Conservation (phyloP, 257 asterid species). For the Solanum gandarillasii region DNA sequence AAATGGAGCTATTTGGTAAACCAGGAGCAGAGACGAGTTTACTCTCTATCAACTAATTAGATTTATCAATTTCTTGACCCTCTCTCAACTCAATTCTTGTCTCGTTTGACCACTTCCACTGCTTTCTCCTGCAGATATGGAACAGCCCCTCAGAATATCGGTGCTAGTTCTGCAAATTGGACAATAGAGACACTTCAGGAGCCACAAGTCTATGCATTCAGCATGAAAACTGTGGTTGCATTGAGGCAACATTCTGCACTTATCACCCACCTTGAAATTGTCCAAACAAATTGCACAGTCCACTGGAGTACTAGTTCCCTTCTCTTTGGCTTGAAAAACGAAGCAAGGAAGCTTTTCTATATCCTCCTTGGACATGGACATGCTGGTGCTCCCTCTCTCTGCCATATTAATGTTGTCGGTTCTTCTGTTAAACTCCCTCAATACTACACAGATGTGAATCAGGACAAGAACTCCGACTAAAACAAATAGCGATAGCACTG, state of each 20-base stretch:
- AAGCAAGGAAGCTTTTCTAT: constrained; percentile 71
- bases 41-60: not conserved
- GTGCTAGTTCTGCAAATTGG: constrained; percentile 63
- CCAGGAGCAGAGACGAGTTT: not conserved
- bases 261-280: constrained; percentile 38
- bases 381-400: constrained; percentile 47
- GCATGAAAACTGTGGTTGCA: constrained; percentile 70
- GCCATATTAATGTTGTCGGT: not conserved
- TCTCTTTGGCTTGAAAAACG: constrained; percentile 34
- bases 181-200: constrained; percentile 37
- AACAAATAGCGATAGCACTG: constrained; percentile 29
- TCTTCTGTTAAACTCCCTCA: constrained; percentile 33
- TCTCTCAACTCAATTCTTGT: not conserved
- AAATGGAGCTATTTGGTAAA: not conserved
- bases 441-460: constrained; percentile 53
- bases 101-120: constrained; percentile 1
- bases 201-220: constrained; percentile 68
- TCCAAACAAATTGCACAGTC: constrained; percentile 71
- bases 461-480: constrained; percentile 38
- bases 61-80: not conserved
- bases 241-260: constrained; percentile 56
- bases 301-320: constrained; percentile 9
- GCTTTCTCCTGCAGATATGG: constrained; percentile 5
- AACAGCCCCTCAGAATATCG: not conserved
- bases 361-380: constrained; percentile 75